Evolutionary conservation across 1,284 basidiomycete genomes (phyloP).

Genomic region (Coniferiporia sulphurascens): DNA sequence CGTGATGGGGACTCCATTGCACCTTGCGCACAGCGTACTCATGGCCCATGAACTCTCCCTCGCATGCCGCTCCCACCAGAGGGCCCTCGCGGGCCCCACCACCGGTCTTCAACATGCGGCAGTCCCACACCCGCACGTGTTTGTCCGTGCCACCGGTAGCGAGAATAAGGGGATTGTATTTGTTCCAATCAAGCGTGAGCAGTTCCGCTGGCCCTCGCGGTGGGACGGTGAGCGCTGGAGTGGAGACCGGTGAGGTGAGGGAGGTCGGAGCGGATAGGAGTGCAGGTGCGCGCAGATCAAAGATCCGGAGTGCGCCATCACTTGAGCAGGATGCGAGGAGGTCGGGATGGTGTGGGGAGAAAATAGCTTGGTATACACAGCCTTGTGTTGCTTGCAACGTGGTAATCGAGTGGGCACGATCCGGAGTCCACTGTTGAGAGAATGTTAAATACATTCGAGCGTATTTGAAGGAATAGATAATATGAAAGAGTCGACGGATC

Average conservation of each 20-base stretch:
- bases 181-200: constrained; percentile 88
- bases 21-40: constrained; percentile 79
- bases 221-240: constrained; percentile 17
- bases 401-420: constrained; percentile 68
- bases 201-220: constrained; percentile 50
- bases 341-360: constrained; percentile 87
- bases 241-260: constrained; percentile 18
- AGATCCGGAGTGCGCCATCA: constrained; percentile 79
- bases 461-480: not conserved
- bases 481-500: not conserved
- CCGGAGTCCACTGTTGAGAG: constrained; percentile 75
- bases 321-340: constrained; percentile 79
- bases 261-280: constrained; percentile 28
- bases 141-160: constrained; percentile 84
- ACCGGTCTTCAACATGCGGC: constrained; percentile 66
- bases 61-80: constrained; percentile 64
- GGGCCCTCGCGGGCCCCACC: constrained; percentile 27
- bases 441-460: not conserved
- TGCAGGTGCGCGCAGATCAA: constrained; percentile 64
- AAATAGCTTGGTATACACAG: constrained; percentile 86
- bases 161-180: constrained; percentile 76
- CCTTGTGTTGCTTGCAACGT: constrained; percentile 80
- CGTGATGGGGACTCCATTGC: constrained; percentile 71
- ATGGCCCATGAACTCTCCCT: constrained; percentile 66
- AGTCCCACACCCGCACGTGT: constrained; percentile 78